Base-by-base conservation (phyloP, 164 flowering plant genomes). In the Platanus orientalis region DNA sequence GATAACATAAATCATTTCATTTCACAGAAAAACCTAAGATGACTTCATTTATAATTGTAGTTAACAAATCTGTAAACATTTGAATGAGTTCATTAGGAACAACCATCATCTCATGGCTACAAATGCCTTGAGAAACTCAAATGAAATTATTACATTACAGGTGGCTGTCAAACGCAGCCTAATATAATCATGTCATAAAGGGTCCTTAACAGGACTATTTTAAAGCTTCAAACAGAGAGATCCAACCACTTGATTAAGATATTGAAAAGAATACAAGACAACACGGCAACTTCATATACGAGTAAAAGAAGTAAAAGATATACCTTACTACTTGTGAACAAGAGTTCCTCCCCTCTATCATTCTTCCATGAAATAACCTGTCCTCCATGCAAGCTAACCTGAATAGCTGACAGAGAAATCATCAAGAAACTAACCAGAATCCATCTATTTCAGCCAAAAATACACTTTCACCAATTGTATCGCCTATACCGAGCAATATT, bases 311-410 rank as follows among this genome's bases (percentile, higher is more conserved):
- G 34, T 17, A 27, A 21, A 47, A 25, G 51, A 73, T 49, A 36
- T 48, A 94, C 98, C 98, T 94, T 94, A 54, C 75, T 86, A 71
- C 97, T 94, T 6, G 90, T 84, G 73, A 94, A 94, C 0, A 94
- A 74, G 34, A 90, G 94, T 71, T 90, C 98, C 73, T 94, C 97
- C 24, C 97, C 97, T 5, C 79, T 80, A 59, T 81, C 85, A 69
- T 80, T 89, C 76, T 88, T 80, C 98, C 97, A 94, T 7, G 98
- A 94, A 60, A 73, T 69, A 24, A 91, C 89, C 71, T 85, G 98
- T 14, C 92, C 98, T 63, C 97, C 97, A 56, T 84, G 85, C 78
- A 91, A 75, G 74, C 96, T 91, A 47, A 94, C 90, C 98, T 94
- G 78, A 19, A 78, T 61, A n/a, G 64, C 54, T 32, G 58, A 53